Percentiles rank a stretch among this genome's conserved stretches.
phyloP scores from a whole-genome alignment of 345 rosid genomes.

The Eucalyptus lansdowneana region DNA sequence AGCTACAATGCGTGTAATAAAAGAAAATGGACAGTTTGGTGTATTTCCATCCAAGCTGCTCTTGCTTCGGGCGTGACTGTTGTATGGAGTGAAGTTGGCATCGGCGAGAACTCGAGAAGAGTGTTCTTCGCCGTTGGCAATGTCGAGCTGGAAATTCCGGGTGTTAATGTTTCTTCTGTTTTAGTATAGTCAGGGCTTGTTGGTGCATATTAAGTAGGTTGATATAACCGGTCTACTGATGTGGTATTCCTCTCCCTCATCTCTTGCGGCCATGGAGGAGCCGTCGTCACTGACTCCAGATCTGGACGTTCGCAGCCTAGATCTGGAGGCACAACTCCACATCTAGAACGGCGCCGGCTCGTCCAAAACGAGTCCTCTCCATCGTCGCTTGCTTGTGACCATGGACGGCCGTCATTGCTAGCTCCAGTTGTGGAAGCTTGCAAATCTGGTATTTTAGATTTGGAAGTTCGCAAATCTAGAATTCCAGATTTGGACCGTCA shows the following conservation, averaged over 20 bases:
- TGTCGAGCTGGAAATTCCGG: not conserved
- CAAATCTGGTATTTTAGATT: too few relatives aligned
- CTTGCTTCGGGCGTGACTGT: not conserved
- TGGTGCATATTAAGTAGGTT: not conserved
- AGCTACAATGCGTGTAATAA: not conserved
- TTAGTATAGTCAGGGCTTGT: not conserved
- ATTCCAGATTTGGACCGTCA: too few relatives aligned
- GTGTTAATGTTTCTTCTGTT: not conserved
- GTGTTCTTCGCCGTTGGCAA: not conserved
- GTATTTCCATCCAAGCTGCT: not conserved
- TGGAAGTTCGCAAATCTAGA: too few relatives aligned
- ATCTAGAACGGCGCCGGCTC: not conserved
- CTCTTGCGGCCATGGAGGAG: not conserved
- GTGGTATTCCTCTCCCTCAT: not conserved
- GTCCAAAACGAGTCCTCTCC: too few relatives aligned
- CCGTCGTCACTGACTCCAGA: not conserved
- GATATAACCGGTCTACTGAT: not conserved
- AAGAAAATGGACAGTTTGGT: not conserved
- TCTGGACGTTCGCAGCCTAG: not conserved
- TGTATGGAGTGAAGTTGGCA: not conserved
- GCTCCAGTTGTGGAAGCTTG: too few relatives aligned
- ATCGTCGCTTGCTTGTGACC: too few relatives aligned
- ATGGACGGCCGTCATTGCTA: too few relatives aligned
- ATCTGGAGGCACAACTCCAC: not conserved
- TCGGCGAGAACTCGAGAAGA: not conserved